Evolutionary conservation across 352 stramenopile genomes (phyloP).

Genomic region (Phytophthora nicotianae): DNA sequence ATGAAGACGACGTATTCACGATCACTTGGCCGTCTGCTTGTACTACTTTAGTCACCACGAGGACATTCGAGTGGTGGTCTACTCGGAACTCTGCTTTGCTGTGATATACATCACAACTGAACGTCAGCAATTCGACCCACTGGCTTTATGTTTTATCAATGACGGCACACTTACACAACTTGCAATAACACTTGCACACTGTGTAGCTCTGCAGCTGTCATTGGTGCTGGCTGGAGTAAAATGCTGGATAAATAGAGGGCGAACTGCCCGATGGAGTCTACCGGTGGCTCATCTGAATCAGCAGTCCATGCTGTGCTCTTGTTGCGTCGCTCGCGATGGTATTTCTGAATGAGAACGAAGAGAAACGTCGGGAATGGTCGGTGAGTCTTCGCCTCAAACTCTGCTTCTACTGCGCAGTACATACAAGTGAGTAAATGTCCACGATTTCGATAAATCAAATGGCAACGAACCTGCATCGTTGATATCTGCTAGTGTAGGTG

Average conservation of each 20-base stretch:
- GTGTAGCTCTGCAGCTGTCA: slow-evolving; percentile 66
- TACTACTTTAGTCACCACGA: slow-evolving; percentile 41
- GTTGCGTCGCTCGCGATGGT: slow-evolving; percentile 72
- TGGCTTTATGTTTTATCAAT: background rate
- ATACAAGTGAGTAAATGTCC: slow-evolving; percentile 20
- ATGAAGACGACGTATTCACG: slow-evolving; percentile 34
- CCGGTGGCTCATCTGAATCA: slow-evolving; percentile 61
- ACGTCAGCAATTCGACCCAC: background rate
- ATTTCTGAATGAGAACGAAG: slow-evolving; percentile 85
- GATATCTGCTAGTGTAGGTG: slow-evolving; percentile 50
- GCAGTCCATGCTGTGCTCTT: slow-evolving; percentile 56
- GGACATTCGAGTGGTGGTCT: slow-evolving; percentile 42
- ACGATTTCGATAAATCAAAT: background rate
- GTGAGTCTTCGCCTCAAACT: slow-evolving; percentile 85
- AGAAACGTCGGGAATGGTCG: slow-evolving; percentile 80
- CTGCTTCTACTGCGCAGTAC: slow-evolving; percentile 70
- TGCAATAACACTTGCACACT: slow-evolving; percentile 80
- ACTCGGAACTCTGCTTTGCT: slow-evolving; percentile 55
- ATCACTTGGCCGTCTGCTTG: slow-evolving; percentile 46
- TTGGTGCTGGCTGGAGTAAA: slow-evolving; percentile 55
- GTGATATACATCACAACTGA: slow-evolving; percentile 4
- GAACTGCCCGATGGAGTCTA: slow-evolving; percentile 85
- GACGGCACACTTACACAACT: slow-evolving; percentile 71
- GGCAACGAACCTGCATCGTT: slow-evolving; percentile 57
- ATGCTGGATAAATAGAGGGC: slow-evolving; percentile 75